phyloP scores from a whole-genome alignment of 257 asterid species.

The Forsythia viridissima region DNA sequence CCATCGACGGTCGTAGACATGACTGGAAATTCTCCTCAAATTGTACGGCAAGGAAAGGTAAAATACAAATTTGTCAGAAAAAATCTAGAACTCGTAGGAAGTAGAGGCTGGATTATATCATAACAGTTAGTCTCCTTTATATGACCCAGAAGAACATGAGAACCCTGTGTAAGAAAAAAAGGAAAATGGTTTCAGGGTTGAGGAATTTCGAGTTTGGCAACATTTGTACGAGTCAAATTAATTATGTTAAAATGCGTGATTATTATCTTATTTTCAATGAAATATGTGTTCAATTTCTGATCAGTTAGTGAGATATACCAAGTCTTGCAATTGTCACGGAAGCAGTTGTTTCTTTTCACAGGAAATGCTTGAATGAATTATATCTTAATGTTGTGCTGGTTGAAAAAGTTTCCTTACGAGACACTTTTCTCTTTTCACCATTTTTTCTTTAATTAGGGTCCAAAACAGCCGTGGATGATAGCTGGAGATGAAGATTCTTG shows the following conservation, averaged over 20 bases:
- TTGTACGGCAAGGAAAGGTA: conserved; percentile 87
- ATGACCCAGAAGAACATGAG: not conserved
- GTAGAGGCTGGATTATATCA: not conserved
- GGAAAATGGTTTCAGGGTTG: not conserved
- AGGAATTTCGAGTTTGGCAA: not conserved
- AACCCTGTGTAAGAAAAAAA: not conserved
- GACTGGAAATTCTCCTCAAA: conserved; percentile 62
- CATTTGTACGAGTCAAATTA: not conserved
- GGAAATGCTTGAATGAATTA: not conserved
- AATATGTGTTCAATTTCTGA: not conserved
- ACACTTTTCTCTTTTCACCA: not conserved
- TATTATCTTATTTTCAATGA: not conserved
- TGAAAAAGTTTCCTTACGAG: not conserved
- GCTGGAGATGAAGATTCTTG: conserved; percentile 49
- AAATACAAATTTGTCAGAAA: not conserved
- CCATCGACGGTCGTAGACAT: conserved; percentile 94
- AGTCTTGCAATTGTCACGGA: not conserved
- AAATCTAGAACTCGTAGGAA: not conserved
- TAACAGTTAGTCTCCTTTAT: not conserved
- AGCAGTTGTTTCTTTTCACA: not conserved
- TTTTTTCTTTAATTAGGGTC: conserved; percentile 53
- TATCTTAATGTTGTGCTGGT: not conserved
- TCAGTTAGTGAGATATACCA: not conserved
- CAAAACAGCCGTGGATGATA: conserved; percentile 84
- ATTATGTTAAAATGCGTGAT: not conserved